phyloP scores from a whole-genome alignment of 2,329 filamentous ascomycete genomes.

The Trichoderma sp. region DNA sequence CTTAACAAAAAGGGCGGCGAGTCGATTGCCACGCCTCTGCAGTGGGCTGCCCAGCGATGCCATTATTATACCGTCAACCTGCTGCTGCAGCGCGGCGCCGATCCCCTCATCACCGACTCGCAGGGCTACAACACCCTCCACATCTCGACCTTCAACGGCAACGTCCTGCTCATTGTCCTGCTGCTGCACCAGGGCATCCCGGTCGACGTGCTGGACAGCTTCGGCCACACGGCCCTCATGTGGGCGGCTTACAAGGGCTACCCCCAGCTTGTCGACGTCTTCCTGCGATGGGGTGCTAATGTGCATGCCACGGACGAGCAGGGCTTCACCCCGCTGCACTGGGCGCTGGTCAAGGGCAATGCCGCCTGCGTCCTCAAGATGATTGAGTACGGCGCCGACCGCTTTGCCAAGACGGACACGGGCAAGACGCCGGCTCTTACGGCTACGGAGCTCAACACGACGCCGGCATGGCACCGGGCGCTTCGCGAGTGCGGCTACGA shows the following conservation, averaged over 20 bases:
- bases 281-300: slow-evolving; percentile 91
- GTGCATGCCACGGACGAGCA: slow-evolving; percentile 88
- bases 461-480: slow-evolving; percentile 75
- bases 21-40: slow-evolving; percentile 85
- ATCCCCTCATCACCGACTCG: slow-evolving; percentile 85
- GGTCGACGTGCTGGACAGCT: slow-evolving; percentile 84
- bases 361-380: slow-evolving; percentile 87
- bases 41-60: slow-evolving; percentile 96
- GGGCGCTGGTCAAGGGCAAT: slow-evolving; percentile 92
- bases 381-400: slow-evolving; percentile 90
- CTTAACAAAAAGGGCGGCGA: slow-evolving; percentile 96
- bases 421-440: slow-evolving; percentile 88
- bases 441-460: slow-evolving; percentile 85
- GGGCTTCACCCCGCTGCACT: slow-evolving; percentile 91
- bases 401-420: slow-evolving; percentile 82
- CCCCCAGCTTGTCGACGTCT: slow-evolving; percentile 85
- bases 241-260: slow-evolving; percentile 99
- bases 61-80: slow-evolving; percentile 96
- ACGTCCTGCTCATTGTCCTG: slow-evolving; percentile 82
- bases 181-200: slow-evolving; percentile 93
- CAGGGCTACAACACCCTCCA: slow-evolving; percentile 98
- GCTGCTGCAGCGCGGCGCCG: slow-evolving; percentile 84
- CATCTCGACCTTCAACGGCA: slow-evolving; percentile 95
- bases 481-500: slow-evolving; percentile 82
- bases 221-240: slow-evolving; percentile 93